phyloP scores from a whole-genome alignment of 1,139 yeast species.

The Debaryomycetaceae sp. region DNA sequence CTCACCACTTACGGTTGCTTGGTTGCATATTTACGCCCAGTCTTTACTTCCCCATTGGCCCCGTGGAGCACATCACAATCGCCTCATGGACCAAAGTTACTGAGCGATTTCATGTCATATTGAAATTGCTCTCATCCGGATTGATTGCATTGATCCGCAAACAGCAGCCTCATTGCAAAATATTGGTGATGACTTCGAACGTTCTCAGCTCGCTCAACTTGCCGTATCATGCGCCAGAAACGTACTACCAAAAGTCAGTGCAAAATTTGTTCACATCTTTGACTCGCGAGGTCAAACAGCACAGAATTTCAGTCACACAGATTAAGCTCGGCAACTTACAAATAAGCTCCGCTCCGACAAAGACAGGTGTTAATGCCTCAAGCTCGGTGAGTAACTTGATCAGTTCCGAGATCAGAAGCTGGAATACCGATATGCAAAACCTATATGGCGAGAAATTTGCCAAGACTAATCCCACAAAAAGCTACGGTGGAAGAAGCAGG shows the following conservation, averaged over 20 bases:
- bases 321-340: slow-evolving; percentile 45
- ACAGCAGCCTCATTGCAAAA: slow-evolving; percentile 35
- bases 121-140: slow-evolving; percentile 54
- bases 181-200: slow-evolving; percentile 41
- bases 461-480: slow-evolving; percentile 30
- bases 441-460: slow-evolving; percentile 35
- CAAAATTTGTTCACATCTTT: slow-evolving; percentile 35
- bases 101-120: slow-evolving; percentile 42
- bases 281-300: slow-evolving; percentile 37
- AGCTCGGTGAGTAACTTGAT: slow-evolving; percentile 23
- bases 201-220: slow-evolving; percentile 38
- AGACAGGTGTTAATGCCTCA: slow-evolving; percentile 11
- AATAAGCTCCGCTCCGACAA: slow-evolving; percentile 12
- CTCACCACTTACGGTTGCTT: slow-evolving; percentile 49
- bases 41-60: slow-evolving; percentile 64
- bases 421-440: slow-evolving; percentile 36
- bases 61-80: slow-evolving; percentile 54
- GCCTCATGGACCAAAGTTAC: slow-evolving; percentile 51
- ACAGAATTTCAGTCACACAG: slow-evolving; percentile 41
- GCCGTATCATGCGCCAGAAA: slow-evolving; percentile 50
- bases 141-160: slow-evolving; percentile 52
- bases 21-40: slow-evolving; percentile 64
- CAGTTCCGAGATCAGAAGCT: slow-evolving; percentile 36
- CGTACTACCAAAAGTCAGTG: slow-evolving; percentile 34
- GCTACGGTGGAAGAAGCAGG: slow-evolving; percentile 12